Conservation (phyloP, 2,329 filamentous ascomycete genomes). For the Teratosphaeriaceae sp. region DNA sequence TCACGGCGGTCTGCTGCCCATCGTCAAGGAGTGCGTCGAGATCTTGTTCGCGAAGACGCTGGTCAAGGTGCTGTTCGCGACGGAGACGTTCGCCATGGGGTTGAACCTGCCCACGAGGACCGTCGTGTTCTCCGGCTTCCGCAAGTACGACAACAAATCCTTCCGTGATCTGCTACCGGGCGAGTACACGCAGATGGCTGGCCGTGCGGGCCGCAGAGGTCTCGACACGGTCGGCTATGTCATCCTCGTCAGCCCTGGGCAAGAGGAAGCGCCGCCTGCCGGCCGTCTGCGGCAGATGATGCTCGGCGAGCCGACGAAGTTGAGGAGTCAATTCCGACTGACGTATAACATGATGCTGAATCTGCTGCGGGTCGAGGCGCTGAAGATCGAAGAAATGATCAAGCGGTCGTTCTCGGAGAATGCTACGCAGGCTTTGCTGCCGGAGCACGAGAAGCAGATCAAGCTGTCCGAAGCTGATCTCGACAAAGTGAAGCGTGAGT, state of each 20-base stretch:
- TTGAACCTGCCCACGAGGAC: slow-evolving; percentile 92
- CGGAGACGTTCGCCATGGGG: slow-evolving; percentile 98
- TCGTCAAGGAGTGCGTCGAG: slow-evolving; percentile 96
- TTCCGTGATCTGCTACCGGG: slow-evolving; percentile 89
- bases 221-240: slow-evolving; percentile 89
- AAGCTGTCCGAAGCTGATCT: slow-evolving; percentile 87
- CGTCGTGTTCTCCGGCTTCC: slow-evolving; percentile 93
- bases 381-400: slow-evolving; percentile 99
- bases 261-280: slow-evolving; percentile 82
- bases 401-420: slow-evolving; percentile 99
- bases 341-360: slow-evolving; percentile 99
- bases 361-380: slow-evolving; percentile 82
- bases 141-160: slow-evolving; percentile 88
- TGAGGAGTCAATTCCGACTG: slow-evolving; percentile 90
- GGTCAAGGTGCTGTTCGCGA: slow-evolving; percentile 95
- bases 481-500: slow-evolving; percentile 79
- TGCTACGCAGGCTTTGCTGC: slow-evolving; percentile 86
- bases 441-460: slow-evolving; percentile 92
- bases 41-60: slow-evolving; percentile 91
- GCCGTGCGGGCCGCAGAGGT: slow-evolving; percentile 85
- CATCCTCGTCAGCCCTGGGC: slow-evolving; percentile 77
- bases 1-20: slow-evolving; percentile 87
- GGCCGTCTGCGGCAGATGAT: slow-evolving; percentile 87
- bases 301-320: slow-evolving; percentile 86
- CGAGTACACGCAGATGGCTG: slow-evolving; percentile 98